Evolutionary conservation across 768 basidiomycete species (phyloP), one percentile per base, ranked within the genome.

Genomic region (Termitomyces sp.): DNA sequence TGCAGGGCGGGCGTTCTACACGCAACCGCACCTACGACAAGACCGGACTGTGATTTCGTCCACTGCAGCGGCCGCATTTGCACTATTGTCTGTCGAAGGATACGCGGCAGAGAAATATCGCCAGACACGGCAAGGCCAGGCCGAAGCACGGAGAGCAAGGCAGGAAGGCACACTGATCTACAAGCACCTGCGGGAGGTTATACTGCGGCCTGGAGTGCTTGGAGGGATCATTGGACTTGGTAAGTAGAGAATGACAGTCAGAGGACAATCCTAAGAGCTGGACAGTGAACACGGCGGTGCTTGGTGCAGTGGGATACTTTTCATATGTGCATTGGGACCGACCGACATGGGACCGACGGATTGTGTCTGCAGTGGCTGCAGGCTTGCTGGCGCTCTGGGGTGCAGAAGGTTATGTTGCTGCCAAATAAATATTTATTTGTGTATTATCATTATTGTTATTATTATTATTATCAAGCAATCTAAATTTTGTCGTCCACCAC

Each of bases 241-340:
- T 88, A 66, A 71, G 82, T 72, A 5, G 30, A 34, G 6, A 16
- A 46, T 1, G 9, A 18, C 1, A 50, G 18, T 1, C 1, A 42
- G 31, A 6, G 4, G 20, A 15, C 18, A 48, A 0, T 2, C n/a
- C 56, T 50, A 39, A 34, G 13, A 13, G 2, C 36, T 0, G 9
- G 47, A 34, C 52, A 85, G 83, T 87, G 52, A 92, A 92, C 64
- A 72, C 85, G 1, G 85, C 79, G 5, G 69, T 91, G 13, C 67
- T 91, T 31, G 84, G 86, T 3, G 69, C 78, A 18, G 70, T 90
- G 15, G 87, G 87, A 2, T 92, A 87, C 68, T 71, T 81, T 58
- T 76, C 78, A 0, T 91, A 88, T 69, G 67, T 71, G 48, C 78
- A 89, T 69, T 91, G 89, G 88, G 75, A 88, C 61, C 70, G 71